Evolutionary conservation across 2,329 filamentous ascomycete genomes (phyloP).

Genomic region (Dactylellina parvicollis): DNA sequence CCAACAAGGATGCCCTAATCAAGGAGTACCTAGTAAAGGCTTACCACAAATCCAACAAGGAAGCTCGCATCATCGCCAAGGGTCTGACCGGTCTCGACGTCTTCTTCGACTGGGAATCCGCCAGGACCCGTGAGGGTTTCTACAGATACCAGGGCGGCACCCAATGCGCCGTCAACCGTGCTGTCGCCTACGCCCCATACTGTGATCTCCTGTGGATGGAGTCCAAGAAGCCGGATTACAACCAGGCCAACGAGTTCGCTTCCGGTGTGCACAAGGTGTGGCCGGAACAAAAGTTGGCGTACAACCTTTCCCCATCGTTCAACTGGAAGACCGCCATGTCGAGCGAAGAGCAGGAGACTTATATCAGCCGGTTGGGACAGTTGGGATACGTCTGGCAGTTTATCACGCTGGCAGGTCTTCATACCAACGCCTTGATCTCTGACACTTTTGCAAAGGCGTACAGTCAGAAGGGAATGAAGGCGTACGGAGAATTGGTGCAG

Average conservation of each 20-base stretch:
- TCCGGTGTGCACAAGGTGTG: slow-evolving; percentile 91
- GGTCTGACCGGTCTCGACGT: slow-evolving; percentile 80
- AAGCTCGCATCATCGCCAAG: slow-evolving; percentile 82
- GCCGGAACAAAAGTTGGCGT: slow-evolving; percentile 96
- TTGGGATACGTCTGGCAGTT: slow-evolving; percentile 99
- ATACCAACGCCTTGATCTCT: slow-evolving; percentile 92
- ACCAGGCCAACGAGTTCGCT: slow-evolving; percentile 91
- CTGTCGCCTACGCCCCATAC: slow-evolving; percentile 90
- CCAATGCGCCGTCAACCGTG: slow-evolving; percentile 88
- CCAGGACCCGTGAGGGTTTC: slow-evolving; percentile 91
- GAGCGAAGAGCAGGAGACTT: slow-evolving; percentile 91
- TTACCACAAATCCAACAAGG: slow-evolving; percentile 85
- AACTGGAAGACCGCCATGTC: slow-evolving; percentile 94
- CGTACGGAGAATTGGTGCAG: slow-evolving; percentile 96
- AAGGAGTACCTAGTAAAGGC: slow-evolving; percentile 73
- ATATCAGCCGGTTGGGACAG: slow-evolving; percentile 85
- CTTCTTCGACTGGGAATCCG: slow-evolving; percentile 94
- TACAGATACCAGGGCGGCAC: slow-evolving; percentile 93
- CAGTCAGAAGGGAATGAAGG: slow-evolving; percentile 85
- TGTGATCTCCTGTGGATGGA: slow-evolving; percentile 99
- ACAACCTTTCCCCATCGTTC: slow-evolving; percentile 98
- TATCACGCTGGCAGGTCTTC: slow-evolving; percentile 97
- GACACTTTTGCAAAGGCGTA: slow-evolving; percentile 88
- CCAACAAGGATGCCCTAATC: slow-evolving; percentile 75
- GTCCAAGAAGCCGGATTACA: slow-evolving; percentile 91